phyloP scores from a whole-genome alignment of 2,329 filamentous ascomycete species.

The Chaetomiaceae sp. region DNA sequence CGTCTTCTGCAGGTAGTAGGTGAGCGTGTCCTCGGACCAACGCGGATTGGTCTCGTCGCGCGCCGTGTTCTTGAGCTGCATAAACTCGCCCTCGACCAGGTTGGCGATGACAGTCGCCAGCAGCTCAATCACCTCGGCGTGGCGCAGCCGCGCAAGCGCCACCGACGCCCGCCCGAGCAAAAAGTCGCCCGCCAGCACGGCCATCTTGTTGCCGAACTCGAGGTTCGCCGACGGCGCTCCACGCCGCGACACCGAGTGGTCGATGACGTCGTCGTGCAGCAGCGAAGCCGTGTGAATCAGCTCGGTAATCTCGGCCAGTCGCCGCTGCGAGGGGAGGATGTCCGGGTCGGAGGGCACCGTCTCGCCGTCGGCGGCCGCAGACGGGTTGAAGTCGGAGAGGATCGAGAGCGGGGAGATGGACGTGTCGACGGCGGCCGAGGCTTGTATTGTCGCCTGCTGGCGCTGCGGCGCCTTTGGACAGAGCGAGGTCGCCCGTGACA shows the following conservation, averaged over 20 bases:
- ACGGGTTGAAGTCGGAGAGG: slow-evolving; percentile 78
- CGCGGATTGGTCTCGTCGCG: slow-evolving; percentile 75
- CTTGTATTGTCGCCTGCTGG: slow-evolving; percentile 38
- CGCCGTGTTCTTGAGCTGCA: slow-evolving; percentile 97
- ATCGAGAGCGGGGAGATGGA: slow-evolving; percentile 50
- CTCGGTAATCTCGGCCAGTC: slow-evolving; percentile 93
- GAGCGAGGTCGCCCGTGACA: slow-evolving; percentile 88
- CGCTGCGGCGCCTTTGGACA: slow-evolving; percentile 52
- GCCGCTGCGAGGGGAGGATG: slow-evolving; percentile 87
- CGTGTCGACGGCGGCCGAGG: slow-evolving; percentile 43
- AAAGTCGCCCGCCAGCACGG: slow-evolving; percentile 95
- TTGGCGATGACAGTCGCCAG: slow-evolving; percentile 96
- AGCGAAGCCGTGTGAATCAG: slow-evolving; percentile 95
- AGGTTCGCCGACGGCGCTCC: slow-evolving; percentile 84
- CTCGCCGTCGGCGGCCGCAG: slow-evolving; percentile 40
- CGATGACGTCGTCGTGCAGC: slow-evolving; percentile 96
- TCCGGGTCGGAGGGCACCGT: slow-evolving; percentile 47
- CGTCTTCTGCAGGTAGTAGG: slow-evolving; percentile 96
- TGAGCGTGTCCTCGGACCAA: slow-evolving; percentile 83
- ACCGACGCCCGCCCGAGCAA: slow-evolving; percentile 88
- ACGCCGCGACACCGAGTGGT: slow-evolving; percentile 79
- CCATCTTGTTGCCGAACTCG: slow-evolving; percentile 99
- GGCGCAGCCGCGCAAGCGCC: slow-evolving; percentile 79
- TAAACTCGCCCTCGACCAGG: slow-evolving; percentile 96
- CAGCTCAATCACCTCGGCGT: slow-evolving; percentile 91